Evolutionary conservation across 495 filamentous ascomycete genomes (phyloP), one percentile per base, ranked within the genome.

Genomic region (Geopyxis carbonaria): DNA sequence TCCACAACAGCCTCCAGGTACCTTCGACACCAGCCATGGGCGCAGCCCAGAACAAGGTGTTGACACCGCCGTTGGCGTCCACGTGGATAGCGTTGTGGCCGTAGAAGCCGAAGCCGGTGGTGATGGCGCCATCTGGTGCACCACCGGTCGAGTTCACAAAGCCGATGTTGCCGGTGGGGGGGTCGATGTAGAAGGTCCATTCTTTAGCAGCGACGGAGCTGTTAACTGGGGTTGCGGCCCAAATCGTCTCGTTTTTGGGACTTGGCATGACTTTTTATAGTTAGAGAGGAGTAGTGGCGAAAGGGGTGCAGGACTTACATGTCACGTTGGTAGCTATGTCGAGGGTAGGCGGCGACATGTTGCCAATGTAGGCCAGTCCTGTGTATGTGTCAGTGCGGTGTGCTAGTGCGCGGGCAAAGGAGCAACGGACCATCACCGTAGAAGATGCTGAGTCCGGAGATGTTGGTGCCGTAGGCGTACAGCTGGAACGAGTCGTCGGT

Each of bases 401-500:
- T 48, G 48, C 31, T 45, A 33, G 29, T 24, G 37, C 15, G 48
- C 34, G 18, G 37, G 7, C 0, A 42, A 21, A 14, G 13, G 28
- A 3, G 20, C 15, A 16, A 38, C 48, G 22, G 44, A 57, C 60
- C 52, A 9, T 61, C 58, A 22, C 53, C 47, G 18, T 59, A 59
- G 36, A 57, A 58, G 19, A 63, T 27, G 6, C 49, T 50, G 18
- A 60, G 47, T 3, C 60, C 59, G 8, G 46, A 50, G 34, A 61
- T 57, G 13, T 47, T 47, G 4, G 48, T 48, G 5, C 56, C 58
- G 24, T 63, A 62, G 9, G 57, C 58, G 23, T 58, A 62, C 4
- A 63, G 50, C 14, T 7, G 31, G 45, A 61, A 63, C 14, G 6
- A 21, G 14, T 6, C 15, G 14, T n/a, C 10, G 15, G 34, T 32